These are phyloP conservation scores for Turritis glabra DNA, from an alignment of 345 rosid species.

Conservation along the genomic window DNA sequence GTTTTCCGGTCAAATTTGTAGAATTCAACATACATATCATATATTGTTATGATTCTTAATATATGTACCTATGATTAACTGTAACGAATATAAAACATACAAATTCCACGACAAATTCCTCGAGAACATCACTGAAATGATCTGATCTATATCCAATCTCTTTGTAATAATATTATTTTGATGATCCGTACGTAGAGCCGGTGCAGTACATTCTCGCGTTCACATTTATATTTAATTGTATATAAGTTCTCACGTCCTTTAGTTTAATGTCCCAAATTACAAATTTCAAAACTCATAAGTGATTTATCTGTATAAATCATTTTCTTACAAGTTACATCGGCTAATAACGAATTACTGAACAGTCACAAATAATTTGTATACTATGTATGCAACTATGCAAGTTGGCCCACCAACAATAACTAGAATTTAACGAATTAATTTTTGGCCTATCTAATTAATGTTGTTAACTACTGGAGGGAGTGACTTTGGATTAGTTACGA, in stretches of 20 bases:
- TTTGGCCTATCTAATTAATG: background rate
- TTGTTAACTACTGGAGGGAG: background rate
- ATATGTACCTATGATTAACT: conserved; percentile 21
- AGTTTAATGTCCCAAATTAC: background rate
- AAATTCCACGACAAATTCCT: conserved; percentile 29
- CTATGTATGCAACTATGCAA: too few relatives aligned
- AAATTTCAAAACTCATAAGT: too few relatives aligned
- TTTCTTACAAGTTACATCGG: too few relatives aligned
- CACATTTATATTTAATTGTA: background rate
- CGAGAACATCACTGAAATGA: conserved; percentile 6
- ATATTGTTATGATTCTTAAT: background rate
- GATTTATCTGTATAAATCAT: too few relatives aligned
- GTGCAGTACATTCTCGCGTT: background rate
- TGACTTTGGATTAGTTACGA: too few relatives aligned
- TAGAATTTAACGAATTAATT: background rate
- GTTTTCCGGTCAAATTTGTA: conserved; percentile 22
- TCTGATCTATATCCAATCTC: conserved; percentile 12
- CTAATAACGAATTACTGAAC: too few relatives aligned
- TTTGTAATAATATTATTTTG: conserved; percentile 8
- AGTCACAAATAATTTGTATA: too few relatives aligned
- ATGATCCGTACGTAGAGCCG: conserved; percentile 25
- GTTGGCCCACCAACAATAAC: background rate
- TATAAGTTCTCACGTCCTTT: background rate
- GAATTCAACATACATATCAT: conserved; percentile 26
- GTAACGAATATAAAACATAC: conserved; percentile 7